Evolutionary conservation across 352 stramenopile genomes (phyloP).

Genomic region (Globisporangium acanthophoron): DNA sequence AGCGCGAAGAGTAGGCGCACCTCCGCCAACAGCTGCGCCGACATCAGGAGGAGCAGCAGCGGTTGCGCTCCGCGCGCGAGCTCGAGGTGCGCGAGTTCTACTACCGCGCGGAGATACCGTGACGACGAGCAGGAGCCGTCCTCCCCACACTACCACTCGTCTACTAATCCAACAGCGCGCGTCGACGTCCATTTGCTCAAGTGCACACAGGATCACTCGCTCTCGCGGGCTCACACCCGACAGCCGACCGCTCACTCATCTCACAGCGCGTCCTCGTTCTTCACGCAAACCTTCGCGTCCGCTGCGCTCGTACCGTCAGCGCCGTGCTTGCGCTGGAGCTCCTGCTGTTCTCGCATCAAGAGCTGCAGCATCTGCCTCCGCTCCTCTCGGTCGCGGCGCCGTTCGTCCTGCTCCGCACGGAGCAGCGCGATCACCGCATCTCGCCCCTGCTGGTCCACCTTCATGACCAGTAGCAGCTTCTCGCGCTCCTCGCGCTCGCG

Average conservation of each 20-base stretch:
- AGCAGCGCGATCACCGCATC: conserved; percentile 8
- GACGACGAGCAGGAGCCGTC: too few relatives aligned
- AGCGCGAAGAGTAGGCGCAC: not conserved
- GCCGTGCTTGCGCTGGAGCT: not conserved
- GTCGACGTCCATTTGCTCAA: not conserved
- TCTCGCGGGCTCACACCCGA: not conserved
- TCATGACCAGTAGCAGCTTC: conserved; percentile 4
- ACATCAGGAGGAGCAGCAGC: too few relatives aligned
- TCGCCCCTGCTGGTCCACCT: conserved; percentile 8
- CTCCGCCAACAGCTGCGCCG: not conserved
- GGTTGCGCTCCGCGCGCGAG: not conserved
- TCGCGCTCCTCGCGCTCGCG: conserved; percentile 2
- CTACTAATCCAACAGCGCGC: too few relatives aligned
- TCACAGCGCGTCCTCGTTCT: not conserved
- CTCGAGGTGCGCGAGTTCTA: too few relatives aligned
- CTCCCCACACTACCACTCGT: too few relatives aligned
- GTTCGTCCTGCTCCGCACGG: conserved; percentile 8
- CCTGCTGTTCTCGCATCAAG: conserved; percentile 8
- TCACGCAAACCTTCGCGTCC: not conserved
- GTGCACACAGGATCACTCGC: not conserved
- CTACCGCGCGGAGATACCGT: too few relatives aligned
- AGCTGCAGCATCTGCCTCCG: conserved; percentile 11
- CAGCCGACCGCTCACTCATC: not conserved
- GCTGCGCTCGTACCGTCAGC: not conserved
- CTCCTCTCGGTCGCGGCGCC: conserved; percentile 6